Evolutionary conservation across 306 rosid species (phyloP).

Genomic region (Dryas alaskensis): DNA sequence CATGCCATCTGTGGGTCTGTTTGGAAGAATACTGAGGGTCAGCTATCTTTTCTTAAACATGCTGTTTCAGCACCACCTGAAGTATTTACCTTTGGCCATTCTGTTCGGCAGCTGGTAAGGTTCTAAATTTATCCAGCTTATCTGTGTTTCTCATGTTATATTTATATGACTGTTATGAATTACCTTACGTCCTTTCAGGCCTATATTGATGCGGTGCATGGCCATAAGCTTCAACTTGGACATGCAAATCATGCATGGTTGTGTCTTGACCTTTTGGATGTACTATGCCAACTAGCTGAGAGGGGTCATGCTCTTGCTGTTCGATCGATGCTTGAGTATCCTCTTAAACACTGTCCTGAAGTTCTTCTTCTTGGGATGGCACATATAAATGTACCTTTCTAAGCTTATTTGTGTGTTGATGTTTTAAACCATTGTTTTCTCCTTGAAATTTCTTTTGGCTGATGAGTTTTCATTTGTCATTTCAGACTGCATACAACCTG

Average conservation of each 20-base stretch:
- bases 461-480: constrained; percentile 24
- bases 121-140: constrained; percentile 20
- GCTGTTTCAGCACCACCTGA: constrained; percentile 84
- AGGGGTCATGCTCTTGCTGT: constrained; percentile 86
- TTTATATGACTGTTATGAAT: constrained; percentile 8
- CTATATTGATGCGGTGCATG: constrained; percentile 66
- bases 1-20: constrained; percentile 87
- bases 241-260: constrained; percentile 90
- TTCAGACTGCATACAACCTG: constrained; percentile 92
- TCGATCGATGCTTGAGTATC: constrained; percentile 72
- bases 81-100: constrained; percentile 77
- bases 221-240: constrained; percentile 73
- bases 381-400: constrained; percentile 55
- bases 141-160: constrained; percentile 2
- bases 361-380: constrained; percentile 91
- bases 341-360: constrained; percentile 90
- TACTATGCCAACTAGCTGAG: constrained; percentile 86
- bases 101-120: constrained; percentile 75
- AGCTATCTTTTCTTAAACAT: constrained; percentile 83
- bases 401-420: constrained; percentile 3
- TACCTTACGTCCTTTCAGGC: constrained; percentile 44
- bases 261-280: constrained; percentile 77
- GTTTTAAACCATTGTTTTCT: not conserved
- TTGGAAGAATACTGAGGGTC: constrained; percentile 97
- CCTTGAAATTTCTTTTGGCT: constrained; percentile 10